A percentile compares a stretch with the other conserved stretches of the same genome.
Conservation (phyloP, 225 moss, liverwort and hornwort genomes). For the Anthoceros angustus region DNA sequence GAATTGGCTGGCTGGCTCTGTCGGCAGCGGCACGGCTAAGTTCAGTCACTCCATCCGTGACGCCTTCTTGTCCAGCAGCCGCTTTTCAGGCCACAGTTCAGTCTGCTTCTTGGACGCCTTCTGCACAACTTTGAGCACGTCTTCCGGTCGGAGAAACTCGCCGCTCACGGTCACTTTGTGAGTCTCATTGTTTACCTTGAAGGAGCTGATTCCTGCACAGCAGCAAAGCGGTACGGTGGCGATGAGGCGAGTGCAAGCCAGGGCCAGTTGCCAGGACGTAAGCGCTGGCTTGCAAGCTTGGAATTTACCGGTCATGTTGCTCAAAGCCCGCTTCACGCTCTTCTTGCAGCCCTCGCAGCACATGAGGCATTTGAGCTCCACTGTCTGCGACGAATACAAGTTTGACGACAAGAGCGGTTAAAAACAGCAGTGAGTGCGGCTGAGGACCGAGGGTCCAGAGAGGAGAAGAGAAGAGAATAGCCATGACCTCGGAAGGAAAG, state of each 20-base stretch:
- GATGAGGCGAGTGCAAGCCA: background rate
- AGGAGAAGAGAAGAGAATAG: too few species aligned
- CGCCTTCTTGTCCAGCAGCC: background rate
- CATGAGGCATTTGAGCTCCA: conserved; percentile 4
- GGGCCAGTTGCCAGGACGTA: background rate
- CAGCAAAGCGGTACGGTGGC: background rate
- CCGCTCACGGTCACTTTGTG: background rate
- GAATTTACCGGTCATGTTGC: background rate
- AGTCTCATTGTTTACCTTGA: background rate
- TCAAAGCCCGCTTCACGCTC: conserved; percentile 4
- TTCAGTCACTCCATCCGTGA: background rate
- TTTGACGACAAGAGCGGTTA: background rate
- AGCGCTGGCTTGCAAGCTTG: background rate
- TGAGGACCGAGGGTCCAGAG: background rate
- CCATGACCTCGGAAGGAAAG: too few species aligned
- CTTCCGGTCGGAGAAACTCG: background rate
- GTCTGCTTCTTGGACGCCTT: conserved; percentile 1
- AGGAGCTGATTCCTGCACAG: background rate
- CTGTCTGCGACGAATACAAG: background rate
- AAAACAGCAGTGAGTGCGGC: background rate
- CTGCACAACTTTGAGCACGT: conserved; percentile 1
- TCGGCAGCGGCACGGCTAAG: background rate
- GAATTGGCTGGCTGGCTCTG: background rate
- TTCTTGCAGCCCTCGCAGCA: conserved; percentile 4
- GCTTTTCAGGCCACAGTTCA: background rate